Evolutionary conservation across 306 rosid species (phyloP), one percentile per base, ranked within the genome.

Genomic region (Prunus salicina): DNA sequence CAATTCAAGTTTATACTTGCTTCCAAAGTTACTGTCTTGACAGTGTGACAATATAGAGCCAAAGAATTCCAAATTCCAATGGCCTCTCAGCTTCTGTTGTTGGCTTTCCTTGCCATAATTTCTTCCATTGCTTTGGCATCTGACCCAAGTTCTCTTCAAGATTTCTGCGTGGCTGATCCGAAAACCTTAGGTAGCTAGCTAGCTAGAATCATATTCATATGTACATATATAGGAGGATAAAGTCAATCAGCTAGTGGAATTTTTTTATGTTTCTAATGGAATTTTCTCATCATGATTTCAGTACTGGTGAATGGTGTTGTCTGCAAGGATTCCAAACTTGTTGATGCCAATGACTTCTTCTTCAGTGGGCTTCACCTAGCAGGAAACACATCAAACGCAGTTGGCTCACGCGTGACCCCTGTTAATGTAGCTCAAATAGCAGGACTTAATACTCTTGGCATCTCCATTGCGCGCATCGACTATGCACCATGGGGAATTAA

Each of bases 141-240:
- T 2, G 85, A 81, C 53, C 78, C 53, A 1, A 76, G 28, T 41
- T 76, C 82, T n/a, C 84, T 84, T 57, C 87, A 84, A 58, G 85
- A 84, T 69, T 77, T 84, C 66, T 84, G 84, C 15, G 85, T 80
- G 6, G 82, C 85, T 3, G 82, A 84, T 60, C 19, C 43, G 28
- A 73, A 58, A 11, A 38, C 41, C 51, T 25, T 71, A 49, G 76
- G 79, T 69, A 77, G 18, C 0, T 47, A 61, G 41, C 25, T 53
- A 2, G 60, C 19, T 61, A 24, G 32, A 25, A 56, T 25, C 65
- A 61, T 13, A 61, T 25, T 57, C 14, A 57, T 57, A 22, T 57
- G 9, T 3, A 13, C 3, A 57, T 12, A 11, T 57, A 49, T 34
- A 22, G 1, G 27, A 12, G 2, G 9, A 49, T n/a, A 11, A 69